Percentiles rank a stretch among this genome's conserved stretches.
These are phyloP conservation scores for Athelia psychrophila DNA, from an alignment of 1,284 basidiomycete species.

Conservation along the genomic window DNA sequence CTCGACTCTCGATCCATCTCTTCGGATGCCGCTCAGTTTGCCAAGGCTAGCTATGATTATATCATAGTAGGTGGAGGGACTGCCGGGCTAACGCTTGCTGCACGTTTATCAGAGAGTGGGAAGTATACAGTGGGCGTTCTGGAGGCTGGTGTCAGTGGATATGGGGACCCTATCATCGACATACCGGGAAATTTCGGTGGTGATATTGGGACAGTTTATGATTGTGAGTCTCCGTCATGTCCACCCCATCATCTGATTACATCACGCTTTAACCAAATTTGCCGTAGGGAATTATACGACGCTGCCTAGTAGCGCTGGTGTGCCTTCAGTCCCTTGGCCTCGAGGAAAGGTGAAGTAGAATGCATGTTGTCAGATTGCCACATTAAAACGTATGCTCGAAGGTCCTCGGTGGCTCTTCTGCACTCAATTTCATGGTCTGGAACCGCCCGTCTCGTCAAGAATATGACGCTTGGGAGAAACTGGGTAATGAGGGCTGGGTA, in stretches of 20 bases:
- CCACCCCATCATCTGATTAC: not conserved
- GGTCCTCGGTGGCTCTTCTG: slow-evolving; percentile 10
- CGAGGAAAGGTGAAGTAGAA: too few relatives aligned
- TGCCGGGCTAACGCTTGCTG: not conserved
- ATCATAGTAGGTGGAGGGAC: not conserved
- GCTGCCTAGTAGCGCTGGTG: too few relatives aligned
- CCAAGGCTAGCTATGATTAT: not conserved
- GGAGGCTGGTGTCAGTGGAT: slow-evolving; percentile 1
- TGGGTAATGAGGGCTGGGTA: slow-evolving; percentile 12
- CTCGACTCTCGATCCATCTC: not conserved
- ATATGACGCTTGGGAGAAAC: slow-evolving; percentile 11
- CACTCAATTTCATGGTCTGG: slow-evolving; percentile 10
- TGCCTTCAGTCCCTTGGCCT: too few relatives aligned
- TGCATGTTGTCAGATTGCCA: not conserved
- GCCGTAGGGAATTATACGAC: too few relatives aligned
- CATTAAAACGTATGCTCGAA: not conserved
- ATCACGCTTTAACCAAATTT: not conserved
- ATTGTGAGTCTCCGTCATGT: not conserved
- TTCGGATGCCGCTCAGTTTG: not conserved
- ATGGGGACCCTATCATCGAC: slow-evolving; percentile 24
- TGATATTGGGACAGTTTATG: too few relatives aligned
- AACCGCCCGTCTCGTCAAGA: slow-evolving; percentile 7
- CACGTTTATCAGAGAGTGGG: not conserved
- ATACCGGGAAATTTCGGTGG: slow-evolving; percentile 8
- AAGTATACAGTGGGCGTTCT: not conserved